These are phyloP conservation scores for Corylus heterophylla DNA, from an alignment of 306 rosid species.

Conservation along the genomic window DNA sequence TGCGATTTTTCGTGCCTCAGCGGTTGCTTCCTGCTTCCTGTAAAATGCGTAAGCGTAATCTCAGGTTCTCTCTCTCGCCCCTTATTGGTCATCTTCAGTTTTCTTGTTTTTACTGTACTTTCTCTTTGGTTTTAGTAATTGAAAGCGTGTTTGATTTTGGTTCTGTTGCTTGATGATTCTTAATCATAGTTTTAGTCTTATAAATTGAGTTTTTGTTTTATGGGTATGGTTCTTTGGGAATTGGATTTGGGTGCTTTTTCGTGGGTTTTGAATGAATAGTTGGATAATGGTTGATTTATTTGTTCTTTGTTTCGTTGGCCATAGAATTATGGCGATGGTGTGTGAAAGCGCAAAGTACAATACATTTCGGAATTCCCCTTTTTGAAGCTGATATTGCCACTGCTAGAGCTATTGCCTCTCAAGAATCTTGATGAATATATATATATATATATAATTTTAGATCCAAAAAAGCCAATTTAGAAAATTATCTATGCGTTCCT, in stretches of 20 bases:
- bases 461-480: neutral
- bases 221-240: neutral
- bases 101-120: neutral
- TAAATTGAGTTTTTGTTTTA: neutral
- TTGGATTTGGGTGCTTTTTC: neutral
- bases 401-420: neutral
- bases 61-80: constrained; percentile 39
- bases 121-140: neutral
- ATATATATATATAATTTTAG: neutral
- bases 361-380: neutral
- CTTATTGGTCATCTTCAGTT: neutral
- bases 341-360: neutral
- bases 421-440: neutral
- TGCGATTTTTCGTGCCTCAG: constrained; percentile 33
- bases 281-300: neutral
- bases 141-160: neutral
- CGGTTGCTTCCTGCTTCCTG: constrained; percentile 51
- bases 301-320: neutral
- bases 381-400: neutral
- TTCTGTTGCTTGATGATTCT: neutral
- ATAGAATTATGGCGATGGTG: neutral
- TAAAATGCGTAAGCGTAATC: constrained; percentile 57
- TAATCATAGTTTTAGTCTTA: neutral
- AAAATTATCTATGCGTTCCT: neutral
- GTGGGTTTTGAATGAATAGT: neutral